phyloP scores from a whole-genome alignment of 2,329 filamentous ascomycete genomes.

The Phaeosphaeria sp. region DNA sequence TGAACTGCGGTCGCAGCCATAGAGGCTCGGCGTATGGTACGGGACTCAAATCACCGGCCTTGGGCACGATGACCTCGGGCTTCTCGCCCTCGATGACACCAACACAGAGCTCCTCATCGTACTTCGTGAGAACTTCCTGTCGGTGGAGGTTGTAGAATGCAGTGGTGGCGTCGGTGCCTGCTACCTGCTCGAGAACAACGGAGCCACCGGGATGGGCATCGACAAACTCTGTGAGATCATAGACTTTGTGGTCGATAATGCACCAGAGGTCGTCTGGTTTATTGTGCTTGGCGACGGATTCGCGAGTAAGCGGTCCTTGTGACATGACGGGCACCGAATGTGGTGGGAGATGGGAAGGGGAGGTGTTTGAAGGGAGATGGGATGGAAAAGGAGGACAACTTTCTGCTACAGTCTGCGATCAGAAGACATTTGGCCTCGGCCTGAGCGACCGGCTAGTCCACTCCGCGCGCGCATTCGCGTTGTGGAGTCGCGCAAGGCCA shows the following conservation, averaged over 20 bases:
- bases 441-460: constrained; percentile 19
- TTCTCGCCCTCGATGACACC: constrained; percentile 78
- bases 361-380: neutral
- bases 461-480: constrained; percentile 16
- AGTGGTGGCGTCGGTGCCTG: constrained; percentile 79
- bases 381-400: constrained; percentile 3
- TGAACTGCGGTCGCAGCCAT: constrained; percentile 80
- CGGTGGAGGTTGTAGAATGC: constrained; percentile 93
- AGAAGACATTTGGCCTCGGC: constrained; percentile 23
- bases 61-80: constrained; percentile 72
- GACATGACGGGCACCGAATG: constrained; percentile 32
- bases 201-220: constrained; percentile 86
- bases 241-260: constrained; percentile 86
- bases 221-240: constrained; percentile 84
- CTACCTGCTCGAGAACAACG: constrained; percentile 80
- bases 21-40: constrained; percentile 87
- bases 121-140: constrained; percentile 86
- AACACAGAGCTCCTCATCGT: constrained; percentile 74
- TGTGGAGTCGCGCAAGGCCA: constrained; percentile 15
- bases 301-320: constrained; percentile 53
- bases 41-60: constrained; percentile 73
- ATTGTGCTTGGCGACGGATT: constrained; percentile 76
- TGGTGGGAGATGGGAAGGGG: neutral
- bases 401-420: constrained; percentile 16
- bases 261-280: constrained; percentile 79